phyloP scores from a whole-genome alignment of 2,329 filamentous ascomycete genomes.

The Dactylellina leptospora region DNA sequence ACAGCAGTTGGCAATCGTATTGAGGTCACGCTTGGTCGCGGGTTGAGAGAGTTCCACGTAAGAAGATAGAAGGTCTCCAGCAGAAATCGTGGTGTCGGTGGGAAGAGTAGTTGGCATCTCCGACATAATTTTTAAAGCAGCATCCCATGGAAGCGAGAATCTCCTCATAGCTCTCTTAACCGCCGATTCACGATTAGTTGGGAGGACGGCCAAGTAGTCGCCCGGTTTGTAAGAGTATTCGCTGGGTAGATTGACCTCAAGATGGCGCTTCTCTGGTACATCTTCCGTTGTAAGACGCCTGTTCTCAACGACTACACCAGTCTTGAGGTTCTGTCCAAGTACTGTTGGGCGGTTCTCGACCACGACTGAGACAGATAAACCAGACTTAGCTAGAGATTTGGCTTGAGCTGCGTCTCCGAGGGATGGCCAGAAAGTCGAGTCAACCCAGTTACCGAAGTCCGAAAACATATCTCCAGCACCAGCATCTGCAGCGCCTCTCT shows the following conservation, averaged over 20 bases:
- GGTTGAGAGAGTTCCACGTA: slow-evolving; percentile 79
- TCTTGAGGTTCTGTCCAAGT: slow-evolving; percentile 71
- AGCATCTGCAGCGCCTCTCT: slow-evolving; percentile 69
- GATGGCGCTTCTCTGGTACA: slow-evolving; percentile 69
- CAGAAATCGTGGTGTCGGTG: slow-evolving; percentile 68
- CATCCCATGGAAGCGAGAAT: slow-evolving; percentile 75
- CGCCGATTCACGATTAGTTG: slow-evolving; percentile 71
- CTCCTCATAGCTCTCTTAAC: slow-evolving; percentile 71
- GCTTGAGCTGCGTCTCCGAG: slow-evolving; percentile 60
- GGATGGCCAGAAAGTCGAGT: slow-evolving; percentile 66
- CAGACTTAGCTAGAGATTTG: slow-evolving; percentile 58
- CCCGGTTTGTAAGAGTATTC: slow-evolving; percentile 74
- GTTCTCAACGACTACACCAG: slow-evolving; percentile 69
- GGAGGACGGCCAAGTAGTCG: slow-evolving; percentile 79
- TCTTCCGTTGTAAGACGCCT: slow-evolving; percentile 65
- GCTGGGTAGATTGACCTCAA: slow-evolving; percentile 73
- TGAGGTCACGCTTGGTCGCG: slow-evolving; percentile 72
- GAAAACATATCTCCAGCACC: slow-evolving; percentile 73
- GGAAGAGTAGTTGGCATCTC: slow-evolving; percentile 67
- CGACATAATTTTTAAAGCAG: slow-evolving; percentile 70
- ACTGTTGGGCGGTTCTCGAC: slow-evolving; percentile 64
- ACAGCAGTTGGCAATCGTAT: slow-evolving; percentile 64
- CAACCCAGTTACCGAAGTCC: slow-evolving; percentile 74
- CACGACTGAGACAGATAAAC: slow-evolving; percentile 54
- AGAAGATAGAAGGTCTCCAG: slow-evolving; percentile 71